Evolutionary conservation across 2,329 filamentous ascomycete genomes (phyloP).

Genomic region (Cercospora zeae-maydis): DNA sequence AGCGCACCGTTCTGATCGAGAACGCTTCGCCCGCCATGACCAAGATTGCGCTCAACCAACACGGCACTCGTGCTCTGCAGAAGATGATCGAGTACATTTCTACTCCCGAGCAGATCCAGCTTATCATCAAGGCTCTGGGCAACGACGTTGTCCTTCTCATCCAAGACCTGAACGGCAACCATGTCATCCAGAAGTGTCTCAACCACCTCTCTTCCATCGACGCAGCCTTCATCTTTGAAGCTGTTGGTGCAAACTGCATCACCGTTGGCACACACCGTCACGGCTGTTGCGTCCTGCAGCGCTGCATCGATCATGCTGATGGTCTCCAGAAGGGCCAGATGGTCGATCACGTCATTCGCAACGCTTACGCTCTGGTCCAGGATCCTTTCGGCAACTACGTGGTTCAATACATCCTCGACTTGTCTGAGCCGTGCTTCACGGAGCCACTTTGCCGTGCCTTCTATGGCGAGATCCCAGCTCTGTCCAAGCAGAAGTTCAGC

Average conservation of each 20-base stretch:
- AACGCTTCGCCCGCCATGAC: constrained; percentile 86
- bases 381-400: constrained; percentile 99
- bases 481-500: constrained; percentile 97
- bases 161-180: constrained; percentile 96
- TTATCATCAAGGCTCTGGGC: constrained; percentile 80
- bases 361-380: constrained; percentile 85
- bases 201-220: constrained; percentile 84
- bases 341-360: constrained; percentile 79
- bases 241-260: constrained; percentile 81
- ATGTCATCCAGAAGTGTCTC: constrained; percentile 98
- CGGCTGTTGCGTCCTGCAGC: constrained; percentile 95
- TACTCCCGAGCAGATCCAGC: constrained; percentile 76
- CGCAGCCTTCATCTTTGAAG: constrained; percentile 94
- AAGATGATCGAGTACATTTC: constrained; percentile 99
- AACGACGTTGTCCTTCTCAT: constrained; percentile 88
- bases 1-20: constrained; percentile 87
- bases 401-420: constrained; percentile 93
- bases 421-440: constrained; percentile 83
- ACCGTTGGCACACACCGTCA: constrained; percentile 95
- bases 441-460: constrained; percentile 83
- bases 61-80: constrained; percentile 91
- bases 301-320: constrained; percentile 95
- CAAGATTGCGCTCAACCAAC: constrained; percentile 91
- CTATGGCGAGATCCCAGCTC: constrained; percentile 63
- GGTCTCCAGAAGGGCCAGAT: constrained; percentile 84